These are phyloP conservation scores for Niebla homalea DNA, from an alignment of 495 filamentous ascomycete genomes.

Conservation along the genomic window DNA sequence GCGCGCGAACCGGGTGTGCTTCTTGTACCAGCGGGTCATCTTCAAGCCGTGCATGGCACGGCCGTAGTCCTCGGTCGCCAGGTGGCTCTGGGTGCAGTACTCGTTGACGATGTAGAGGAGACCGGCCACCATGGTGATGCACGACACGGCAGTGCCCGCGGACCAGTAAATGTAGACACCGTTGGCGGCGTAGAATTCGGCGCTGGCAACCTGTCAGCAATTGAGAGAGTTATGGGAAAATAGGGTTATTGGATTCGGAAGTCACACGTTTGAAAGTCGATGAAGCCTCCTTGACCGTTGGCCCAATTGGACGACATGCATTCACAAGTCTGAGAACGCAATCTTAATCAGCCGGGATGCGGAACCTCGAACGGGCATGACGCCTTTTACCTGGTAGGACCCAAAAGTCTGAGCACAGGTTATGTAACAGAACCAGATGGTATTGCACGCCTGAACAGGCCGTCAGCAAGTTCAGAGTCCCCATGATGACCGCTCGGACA, in stretches of 20 bases:
- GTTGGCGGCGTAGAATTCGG: constrained; percentile 5
- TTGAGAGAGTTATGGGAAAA: neutral
- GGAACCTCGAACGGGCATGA: constrained; percentile 9
- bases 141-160: constrained; percentile 19
- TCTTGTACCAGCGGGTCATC: constrained; percentile 9
- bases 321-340: constrained; percentile 10
- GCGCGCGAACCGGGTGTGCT: constrained; percentile 6
- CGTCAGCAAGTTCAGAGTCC: neutral
- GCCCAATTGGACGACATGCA: constrained; percentile 14
- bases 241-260: neutral
- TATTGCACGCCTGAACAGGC: constrained; percentile 1
- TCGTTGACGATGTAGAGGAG: constrained; percentile 24
- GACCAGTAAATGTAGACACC: constrained; percentile 21
- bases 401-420: constrained; percentile 14
- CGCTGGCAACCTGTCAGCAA: neutral
- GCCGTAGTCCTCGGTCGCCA: constrained; percentile 14
- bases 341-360: constrained; percentile 3
- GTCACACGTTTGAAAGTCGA: constrained; percentile 16
- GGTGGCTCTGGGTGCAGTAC: constrained; percentile 23
- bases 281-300: constrained; percentile 13
- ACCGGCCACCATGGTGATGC: constrained; percentile 18
- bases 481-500: too few species aligned
- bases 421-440: constrained; percentile 13
- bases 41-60: constrained; percentile 12
- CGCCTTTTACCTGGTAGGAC: neutral